phyloP scores from a whole-genome alignment of 192 early-diverging fungal species.

The Globomyces pollinis-pini region DNA sequence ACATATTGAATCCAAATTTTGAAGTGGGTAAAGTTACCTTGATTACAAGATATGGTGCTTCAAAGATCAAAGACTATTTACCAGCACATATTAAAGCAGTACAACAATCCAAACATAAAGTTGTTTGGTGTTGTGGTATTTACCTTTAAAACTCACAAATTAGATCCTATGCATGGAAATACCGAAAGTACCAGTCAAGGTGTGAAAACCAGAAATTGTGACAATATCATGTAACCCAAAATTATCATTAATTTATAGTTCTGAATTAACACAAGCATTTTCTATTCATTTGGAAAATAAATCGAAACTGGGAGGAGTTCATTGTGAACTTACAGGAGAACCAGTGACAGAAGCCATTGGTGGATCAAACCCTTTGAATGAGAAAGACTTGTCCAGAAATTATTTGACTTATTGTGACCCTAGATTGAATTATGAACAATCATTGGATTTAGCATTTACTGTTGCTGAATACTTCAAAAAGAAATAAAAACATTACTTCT shows the following conservation, averaged over 20 bases:
- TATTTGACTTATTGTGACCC: constrained; percentile 97
- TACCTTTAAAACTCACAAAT: too few species aligned
- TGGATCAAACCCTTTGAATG: constrained; percentile 91
- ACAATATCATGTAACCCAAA: constrained; percentile 69
- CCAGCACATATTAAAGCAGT: constrained; percentile 88
- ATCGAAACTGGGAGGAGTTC: constrained; percentile 83
- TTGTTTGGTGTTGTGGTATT: constrained; percentile 91
- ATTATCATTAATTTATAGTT: background rate
- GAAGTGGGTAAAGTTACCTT: constrained; percentile 87
- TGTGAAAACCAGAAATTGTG: constrained; percentile 86
- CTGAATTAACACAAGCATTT: constrained; percentile 78
- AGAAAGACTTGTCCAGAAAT: constrained; percentile 73
- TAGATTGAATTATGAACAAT: constrained; percentile 92
- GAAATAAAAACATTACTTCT: constrained; percentile 1
- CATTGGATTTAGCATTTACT: constrained; percentile 91
- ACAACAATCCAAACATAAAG: constrained; percentile 72
- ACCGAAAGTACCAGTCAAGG: constrained; percentile 74
- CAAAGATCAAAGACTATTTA: constrained; percentile 72
- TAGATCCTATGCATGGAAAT: constrained; percentile 99
- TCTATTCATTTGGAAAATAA: constrained; percentile 66
- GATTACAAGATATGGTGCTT: constrained; percentile 89
- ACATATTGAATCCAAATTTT: constrained; percentile 78
- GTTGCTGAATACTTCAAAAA: constrained; percentile 78
- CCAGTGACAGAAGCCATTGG: constrained; percentile 90
- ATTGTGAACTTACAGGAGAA: constrained; percentile 95